Base-by-base conservation (phyloP, 176 grass and related monocot species). In the Cymbopogon citratus region DNA sequence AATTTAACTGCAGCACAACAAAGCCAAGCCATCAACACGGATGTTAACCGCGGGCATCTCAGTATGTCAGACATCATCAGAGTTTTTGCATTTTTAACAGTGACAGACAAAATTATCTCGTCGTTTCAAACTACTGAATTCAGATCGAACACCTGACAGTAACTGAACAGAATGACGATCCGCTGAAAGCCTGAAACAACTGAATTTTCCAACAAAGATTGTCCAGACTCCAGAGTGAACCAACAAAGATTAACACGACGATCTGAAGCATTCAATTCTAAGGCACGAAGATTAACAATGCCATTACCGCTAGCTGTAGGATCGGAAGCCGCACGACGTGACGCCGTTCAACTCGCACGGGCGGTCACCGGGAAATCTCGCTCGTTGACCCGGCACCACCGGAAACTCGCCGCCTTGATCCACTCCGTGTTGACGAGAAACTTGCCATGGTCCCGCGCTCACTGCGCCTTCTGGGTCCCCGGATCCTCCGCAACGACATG, bases 401-500 rank as follows among this genome's bases (percentile, higher is more conserved):
- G 56, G 87, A 83, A 92, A 52, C 66, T 82, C 14, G 85, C 82
- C 28, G 81, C 82, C 57, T 84, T 83, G 41, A 93, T 85, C 87
- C 91, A 93, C 4, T 83, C 15, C 8, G 66, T 41, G 23, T 10
- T 83, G 27, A 94, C 87, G 23, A 94, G 81, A 38, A 87, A 94
- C 78, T 86, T 91, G 62, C 65, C 28, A 54, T 93, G 79, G 15
- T 71, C 41, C 41, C 66, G 23, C 3, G 91, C 85, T 87, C 91
- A 93, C 11, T 23, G 85, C 4, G 91, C 81, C 52, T 90, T 87
- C 35, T 83, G 29, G 14, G 87, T 90, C 48, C 35, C 69, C 15
- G 28, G 5, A 56, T 82, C 81, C 21, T 38, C 57, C 13, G 89
- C 82, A 31, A 95, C 85, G 10, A 95, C 87, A 80, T 95, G 89